Conservation (phyloP, 163 green algal genomes). For the Coccomyxa subellipsoidea region DNA sequence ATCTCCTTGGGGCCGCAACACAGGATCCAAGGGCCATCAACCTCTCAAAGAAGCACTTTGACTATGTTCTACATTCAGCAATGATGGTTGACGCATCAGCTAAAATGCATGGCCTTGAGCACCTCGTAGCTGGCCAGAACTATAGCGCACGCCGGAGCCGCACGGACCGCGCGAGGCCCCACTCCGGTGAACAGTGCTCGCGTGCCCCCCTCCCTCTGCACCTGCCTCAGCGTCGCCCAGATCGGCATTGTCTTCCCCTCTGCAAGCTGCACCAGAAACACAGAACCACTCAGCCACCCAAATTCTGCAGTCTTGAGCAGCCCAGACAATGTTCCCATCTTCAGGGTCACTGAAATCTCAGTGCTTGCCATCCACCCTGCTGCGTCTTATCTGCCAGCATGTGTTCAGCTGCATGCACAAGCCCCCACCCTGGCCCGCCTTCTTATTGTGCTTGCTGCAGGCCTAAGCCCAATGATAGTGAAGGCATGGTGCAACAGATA, state of each 20-base stretch:
- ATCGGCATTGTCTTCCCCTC: constrained; percentile 13
- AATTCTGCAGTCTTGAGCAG: no score
- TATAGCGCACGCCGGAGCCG: constrained; percentile 88
- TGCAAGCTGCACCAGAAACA: neutral
- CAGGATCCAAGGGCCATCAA: no score
- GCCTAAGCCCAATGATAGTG: neutral
- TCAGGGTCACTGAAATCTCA: no score
- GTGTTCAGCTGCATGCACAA: constrained; percentile 8
- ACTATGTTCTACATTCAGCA: no score
- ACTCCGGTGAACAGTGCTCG: constrained; percentile 79
- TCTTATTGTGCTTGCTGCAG: no score
- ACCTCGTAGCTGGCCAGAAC: constrained; percentile 90
- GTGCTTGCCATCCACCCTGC: no score
- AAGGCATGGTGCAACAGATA: neutral
- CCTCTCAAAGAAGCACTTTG: no score
- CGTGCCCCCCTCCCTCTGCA: constrained; percentile 59
- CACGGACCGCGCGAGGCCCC: constrained; percentile 65
- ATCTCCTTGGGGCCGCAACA: no score
- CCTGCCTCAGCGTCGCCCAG: constrained; percentile 38
- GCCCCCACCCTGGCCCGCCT: no score
- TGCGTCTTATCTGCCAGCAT: no score
- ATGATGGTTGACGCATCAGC: neutral
- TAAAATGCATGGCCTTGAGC: constrained; percentile 61
- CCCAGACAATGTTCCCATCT: no score
- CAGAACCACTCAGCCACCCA: neutral